Conservation (phyloP, 1,284 basidiomycete genomes). For the Heterobasidion occidentale region DNA sequence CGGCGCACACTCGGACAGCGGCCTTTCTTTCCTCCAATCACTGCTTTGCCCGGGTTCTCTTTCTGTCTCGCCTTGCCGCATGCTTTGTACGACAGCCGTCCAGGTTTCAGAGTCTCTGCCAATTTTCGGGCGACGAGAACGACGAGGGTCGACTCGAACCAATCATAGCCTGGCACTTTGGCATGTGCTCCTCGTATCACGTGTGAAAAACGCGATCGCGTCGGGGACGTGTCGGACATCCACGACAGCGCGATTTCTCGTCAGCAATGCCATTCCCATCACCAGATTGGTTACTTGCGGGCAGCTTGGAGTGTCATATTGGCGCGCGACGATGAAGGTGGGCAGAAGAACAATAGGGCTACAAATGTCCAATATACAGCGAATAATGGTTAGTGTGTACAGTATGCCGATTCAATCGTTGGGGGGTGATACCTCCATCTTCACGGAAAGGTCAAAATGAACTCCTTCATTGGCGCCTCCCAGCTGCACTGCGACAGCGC, state of each 20-base stretch:
- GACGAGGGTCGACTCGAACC: not conserved
- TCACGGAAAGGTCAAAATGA: constrained; percentile 58
- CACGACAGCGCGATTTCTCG: not conserved
- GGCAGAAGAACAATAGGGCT: not conserved
- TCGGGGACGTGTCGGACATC: not conserved
- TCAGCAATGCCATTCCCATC: not conserved
- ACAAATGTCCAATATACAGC: not conserved
- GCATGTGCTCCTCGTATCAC: not conserved
- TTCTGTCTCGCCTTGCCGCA: too few species aligned
- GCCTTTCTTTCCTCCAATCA: not conserved
- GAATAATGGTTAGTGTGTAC: not conserved
- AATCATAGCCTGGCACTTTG: not conserved
- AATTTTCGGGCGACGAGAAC: not conserved
- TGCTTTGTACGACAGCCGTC: too few species aligned
- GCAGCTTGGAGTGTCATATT: too few species aligned
- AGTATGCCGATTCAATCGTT: too few species aligned
- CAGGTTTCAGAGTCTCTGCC: too few species aligned
- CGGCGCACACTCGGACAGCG: not conserved
- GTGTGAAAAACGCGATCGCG: not conserved
- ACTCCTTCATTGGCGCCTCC: constrained; percentile 52
- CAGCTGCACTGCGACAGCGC: constrained; percentile 47
- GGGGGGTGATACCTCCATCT: not conserved
- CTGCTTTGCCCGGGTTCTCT: too few species aligned
- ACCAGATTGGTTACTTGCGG: too few species aligned
- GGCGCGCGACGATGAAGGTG: too few species aligned